Conservation (phyloP, 2,329 filamentous ascomycete species). For the Colletotrichum lupini region DNA sequence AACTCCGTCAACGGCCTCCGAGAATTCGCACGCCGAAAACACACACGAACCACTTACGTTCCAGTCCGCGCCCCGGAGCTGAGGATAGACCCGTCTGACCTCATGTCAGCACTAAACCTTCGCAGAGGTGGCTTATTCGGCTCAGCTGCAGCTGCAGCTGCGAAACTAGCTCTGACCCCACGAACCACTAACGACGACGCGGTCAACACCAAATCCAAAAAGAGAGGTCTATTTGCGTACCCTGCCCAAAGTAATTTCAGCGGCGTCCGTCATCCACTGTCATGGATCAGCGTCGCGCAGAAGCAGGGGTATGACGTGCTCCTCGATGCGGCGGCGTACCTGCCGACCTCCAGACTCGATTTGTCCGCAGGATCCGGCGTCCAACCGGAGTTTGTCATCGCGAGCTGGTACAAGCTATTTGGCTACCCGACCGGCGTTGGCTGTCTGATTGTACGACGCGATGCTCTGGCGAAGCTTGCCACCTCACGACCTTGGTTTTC, state of each 20-base stretch:
- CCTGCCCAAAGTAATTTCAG: slow-evolving; percentile 59
- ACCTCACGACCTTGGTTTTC: slow-evolving; percentile 51
- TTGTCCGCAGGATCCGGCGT: slow-evolving; percentile 39
- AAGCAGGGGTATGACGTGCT: slow-evolving; percentile 51
- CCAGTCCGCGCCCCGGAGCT: slow-evolving; percentile 42
- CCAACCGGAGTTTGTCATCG: slow-evolving; percentile 51
- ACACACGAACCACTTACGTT: slow-evolving; percentile 45
- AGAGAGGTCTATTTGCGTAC: slow-evolving; percentile 53
- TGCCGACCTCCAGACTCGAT: slow-evolving; percentile 50
- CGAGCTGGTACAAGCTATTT: slow-evolving; percentile 56
- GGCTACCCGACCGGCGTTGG: slow-evolving; percentile 55
- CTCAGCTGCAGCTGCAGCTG: neutral
- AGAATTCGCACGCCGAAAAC: slow-evolving; percentile 45
- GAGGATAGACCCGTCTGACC: slow-evolving; percentile 40
- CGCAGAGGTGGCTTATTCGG: slow-evolving; percentile 15
- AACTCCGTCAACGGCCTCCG: slow-evolving; percentile 54
- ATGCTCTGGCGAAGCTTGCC: slow-evolving; percentile 44
- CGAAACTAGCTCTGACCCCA: neutral
- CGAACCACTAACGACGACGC: neutral
- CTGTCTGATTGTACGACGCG: slow-evolving; percentile 48
- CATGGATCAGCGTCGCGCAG: slow-evolving; percentile 49
- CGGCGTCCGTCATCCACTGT: slow-evolving; percentile 53
- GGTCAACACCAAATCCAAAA: no score
- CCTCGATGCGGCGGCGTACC: slow-evolving; percentile 52
- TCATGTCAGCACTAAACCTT: slow-evolving; percentile 40